Conservation (phyloP, 306 rosid species). For the Trifolium subterraneum region DNA sequence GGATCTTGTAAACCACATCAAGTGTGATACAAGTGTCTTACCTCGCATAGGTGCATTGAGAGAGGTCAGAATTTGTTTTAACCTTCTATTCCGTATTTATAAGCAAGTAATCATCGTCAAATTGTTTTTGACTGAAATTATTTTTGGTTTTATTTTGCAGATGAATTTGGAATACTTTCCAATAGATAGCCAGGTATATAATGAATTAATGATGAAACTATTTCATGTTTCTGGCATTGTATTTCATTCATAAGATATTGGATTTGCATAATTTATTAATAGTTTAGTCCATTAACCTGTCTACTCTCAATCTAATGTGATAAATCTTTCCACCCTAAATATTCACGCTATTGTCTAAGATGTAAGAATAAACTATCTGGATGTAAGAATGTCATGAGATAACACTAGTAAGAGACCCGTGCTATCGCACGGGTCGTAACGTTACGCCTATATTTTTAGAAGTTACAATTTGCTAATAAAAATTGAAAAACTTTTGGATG, state of each 20-base stretch:
- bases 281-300: conserved; percentile 6
- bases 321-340: conserved; percentile 6
- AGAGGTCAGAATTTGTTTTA: conserved; percentile 64
- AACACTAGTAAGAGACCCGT: too few species aligned
- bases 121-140: conserved; percentile 32
- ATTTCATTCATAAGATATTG: conserved; percentile 19
- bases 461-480: too few species aligned
- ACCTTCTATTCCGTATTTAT: conserved; percentile 34
- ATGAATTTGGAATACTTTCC: conserved; percentile 97
- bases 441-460: too few species aligned
- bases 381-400: too few species aligned
- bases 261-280: neutral
- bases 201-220: conserved; percentile 25
- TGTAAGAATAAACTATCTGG: conserved; percentile 13
- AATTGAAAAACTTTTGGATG: too few species aligned
- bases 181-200: conserved; percentile 79
- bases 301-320: conserved; percentile 7
- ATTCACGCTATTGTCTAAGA: neutral
- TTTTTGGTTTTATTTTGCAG: conserved; percentile 56
- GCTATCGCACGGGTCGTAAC: too few species aligned
- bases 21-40: conserved; percentile 87
- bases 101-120: conserved; percentile 23
- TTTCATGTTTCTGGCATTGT: conserved; percentile 24
- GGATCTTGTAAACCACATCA: conserved; percentile 84
- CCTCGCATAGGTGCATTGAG: conserved; percentile 92